These are phyloP conservation scores for Chamaecrista fasciculata DNA, from an alignment of 306 rosid species.

Conservation along the genomic window DNA sequence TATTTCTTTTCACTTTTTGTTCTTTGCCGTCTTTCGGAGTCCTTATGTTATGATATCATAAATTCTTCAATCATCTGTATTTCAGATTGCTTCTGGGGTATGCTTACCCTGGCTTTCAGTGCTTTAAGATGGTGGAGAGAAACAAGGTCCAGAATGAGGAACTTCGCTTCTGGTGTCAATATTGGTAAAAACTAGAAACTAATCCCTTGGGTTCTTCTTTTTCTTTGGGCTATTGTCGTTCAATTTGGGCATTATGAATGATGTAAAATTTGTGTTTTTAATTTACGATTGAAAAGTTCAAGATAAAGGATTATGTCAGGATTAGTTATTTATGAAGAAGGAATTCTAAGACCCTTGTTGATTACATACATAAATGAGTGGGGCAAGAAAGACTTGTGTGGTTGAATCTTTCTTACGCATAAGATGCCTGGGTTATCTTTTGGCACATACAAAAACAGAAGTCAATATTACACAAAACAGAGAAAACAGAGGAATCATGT, in stretches of 20 bases:
- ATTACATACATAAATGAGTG: background rate
- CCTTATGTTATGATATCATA: background rate
- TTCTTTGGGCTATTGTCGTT: background rate
- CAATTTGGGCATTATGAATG: background rate
- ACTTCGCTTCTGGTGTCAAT: slow-evolving; percentile 95
- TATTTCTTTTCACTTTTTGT: background rate
- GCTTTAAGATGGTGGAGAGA: slow-evolving; percentile 73
- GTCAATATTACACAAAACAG: slow-evolving; percentile 26
- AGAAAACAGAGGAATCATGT: slow-evolving; percentile 28
- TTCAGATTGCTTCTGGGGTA: slow-evolving; percentile 74
- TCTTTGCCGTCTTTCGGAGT: background rate
- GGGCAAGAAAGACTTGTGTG: slow-evolving; percentile 9
- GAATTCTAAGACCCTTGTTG: background rate
- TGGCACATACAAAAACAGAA: slow-evolving; percentile 6
- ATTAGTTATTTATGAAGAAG: background rate
- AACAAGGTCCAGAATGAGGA: slow-evolving; percentile 56
- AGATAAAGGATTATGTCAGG: background rate
- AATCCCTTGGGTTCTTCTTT: background rate
- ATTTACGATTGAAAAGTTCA: background rate
- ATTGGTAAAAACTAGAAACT: slow-evolving; percentile 73
- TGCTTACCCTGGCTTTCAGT: slow-evolving; percentile 92
- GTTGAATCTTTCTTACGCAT: slow-evolving; percentile 11
- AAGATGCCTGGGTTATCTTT: slow-evolving; percentile 31
- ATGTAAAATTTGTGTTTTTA: background rate
- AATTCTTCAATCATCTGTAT: background rate